A percentile compares a stretch with the other conserved stretches of the same genome.
These are phyloP conservation scores for Uncinocarpus reesii DNA, from an alignment of 2,329 filamentous ascomycete species.

Conservation along the genomic window DNA sequence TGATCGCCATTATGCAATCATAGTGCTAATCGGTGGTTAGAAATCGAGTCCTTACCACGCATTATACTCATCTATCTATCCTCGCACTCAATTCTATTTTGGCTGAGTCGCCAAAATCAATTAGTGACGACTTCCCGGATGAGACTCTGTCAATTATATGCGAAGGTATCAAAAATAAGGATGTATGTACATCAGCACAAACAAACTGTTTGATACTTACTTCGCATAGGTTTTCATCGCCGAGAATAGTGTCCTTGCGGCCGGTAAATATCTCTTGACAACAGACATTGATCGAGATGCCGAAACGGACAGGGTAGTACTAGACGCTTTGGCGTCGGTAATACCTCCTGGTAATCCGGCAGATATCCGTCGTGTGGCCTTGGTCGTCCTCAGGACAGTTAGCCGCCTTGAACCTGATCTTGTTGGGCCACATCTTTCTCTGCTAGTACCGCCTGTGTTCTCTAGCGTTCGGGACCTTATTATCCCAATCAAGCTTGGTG, in stretches of 20 bases:
- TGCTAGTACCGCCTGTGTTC: slow-evolving; percentile 78
- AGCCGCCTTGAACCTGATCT: slow-evolving; percentile 69
- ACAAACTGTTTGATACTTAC: slow-evolving; percentile 16
- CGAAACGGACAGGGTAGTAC: slow-evolving; percentile 67
- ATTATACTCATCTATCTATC: slow-evolving; percentile 67
- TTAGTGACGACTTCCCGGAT: slow-evolving; percentile 59
- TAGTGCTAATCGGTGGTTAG: slow-evolving; percentile 39
- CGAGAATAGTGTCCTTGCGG: slow-evolving; percentile 78
- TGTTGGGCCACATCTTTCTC: slow-evolving; percentile 66
- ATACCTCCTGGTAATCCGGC: slow-evolving; percentile 68
- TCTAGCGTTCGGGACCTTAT: slow-evolving; percentile 79
- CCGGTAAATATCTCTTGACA: slow-evolving; percentile 77
- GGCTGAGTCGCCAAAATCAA: slow-evolving; percentile 61
- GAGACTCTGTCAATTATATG: slow-evolving; percentile 68
- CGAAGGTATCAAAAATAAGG: slow-evolving; percentile 66
- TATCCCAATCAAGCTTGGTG: slow-evolving; percentile 89
- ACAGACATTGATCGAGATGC: slow-evolving; percentile 51
- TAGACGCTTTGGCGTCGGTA: slow-evolving; percentile 63
- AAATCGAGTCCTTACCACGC: slow-evolving; percentile 65
- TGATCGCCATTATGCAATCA: not conserved
- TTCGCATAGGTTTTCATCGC: slow-evolving; percentile 56
- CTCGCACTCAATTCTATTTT: slow-evolving; percentile 83
- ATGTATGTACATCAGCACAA: slow-evolving; percentile 44
- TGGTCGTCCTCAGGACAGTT: slow-evolving; percentile 81
- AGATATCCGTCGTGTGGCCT: slow-evolving; percentile 73